A percentile compares a stretch with the other conserved stretches of the same genome.
These are phyloP conservation scores for Zelopaecilomyces penicillatus DNA, from an alignment of 2,329 filamentous ascomycete species.

Conservation along the genomic window DNA sequence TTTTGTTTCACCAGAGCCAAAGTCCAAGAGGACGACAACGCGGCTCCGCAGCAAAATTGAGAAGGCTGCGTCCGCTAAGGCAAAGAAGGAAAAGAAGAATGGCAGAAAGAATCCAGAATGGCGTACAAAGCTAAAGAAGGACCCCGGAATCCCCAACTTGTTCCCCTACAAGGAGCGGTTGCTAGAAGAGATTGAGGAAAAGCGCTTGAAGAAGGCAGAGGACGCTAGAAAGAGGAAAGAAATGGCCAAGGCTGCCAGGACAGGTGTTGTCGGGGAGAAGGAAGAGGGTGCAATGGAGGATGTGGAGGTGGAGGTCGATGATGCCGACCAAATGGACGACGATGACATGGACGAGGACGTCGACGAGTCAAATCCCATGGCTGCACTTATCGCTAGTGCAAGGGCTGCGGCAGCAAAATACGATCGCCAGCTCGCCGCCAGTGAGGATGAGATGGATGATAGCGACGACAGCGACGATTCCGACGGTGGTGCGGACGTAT, in stretches of 20 bases:
- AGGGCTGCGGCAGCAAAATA: conserved; percentile 69
- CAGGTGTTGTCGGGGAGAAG: conserved; percentile 35
- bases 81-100: conserved; percentile 78
- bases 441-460: conserved; percentile 38
- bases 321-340: conserved; percentile 43
- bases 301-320: conserved; percentile 38
- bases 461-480: conserved; percentile 40
- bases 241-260: conserved; percentile 59
- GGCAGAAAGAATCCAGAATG: conserved; percentile 98
- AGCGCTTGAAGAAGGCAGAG: conserved; percentile 69
- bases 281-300: conserved; percentile 38
- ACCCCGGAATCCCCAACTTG: conserved; percentile 92
- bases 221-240: conserved; percentile 64
- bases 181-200: conserved; percentile 89
- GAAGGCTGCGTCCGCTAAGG: conserved; percentile 83
- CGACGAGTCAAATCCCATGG: conserved; percentile 77
- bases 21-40: conserved; percentile 84
- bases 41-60: conserved; percentile 93
- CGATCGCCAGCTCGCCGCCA: conserved; percentile 54
- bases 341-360: conserved; percentile 48
- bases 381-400: conserved; percentile 79
- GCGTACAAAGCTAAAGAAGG: conserved; percentile 91
- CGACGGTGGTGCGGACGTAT: conserved; percentile 46
- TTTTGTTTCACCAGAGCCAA: conserved; percentile 57
- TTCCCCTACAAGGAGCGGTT: conserved; percentile 98